Evolutionary conservation across 2,329 filamentous ascomycete species (phyloP).

Genomic region (Ascochyta pisi): DNA sequence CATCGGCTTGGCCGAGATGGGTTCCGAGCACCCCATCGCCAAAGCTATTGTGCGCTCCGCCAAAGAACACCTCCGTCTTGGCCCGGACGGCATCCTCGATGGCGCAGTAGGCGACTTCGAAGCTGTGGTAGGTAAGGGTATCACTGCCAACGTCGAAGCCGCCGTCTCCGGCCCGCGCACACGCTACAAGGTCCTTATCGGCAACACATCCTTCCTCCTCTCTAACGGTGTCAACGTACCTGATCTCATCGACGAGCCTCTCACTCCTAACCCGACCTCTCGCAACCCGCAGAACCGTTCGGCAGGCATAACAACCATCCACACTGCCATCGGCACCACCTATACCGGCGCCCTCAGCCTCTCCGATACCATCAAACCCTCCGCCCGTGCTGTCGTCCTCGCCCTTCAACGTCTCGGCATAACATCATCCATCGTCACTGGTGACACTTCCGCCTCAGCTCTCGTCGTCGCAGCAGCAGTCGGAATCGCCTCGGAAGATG

Average conservation of each 20-base stretch:
- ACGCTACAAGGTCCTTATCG: slow-evolving; percentile 81
- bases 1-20: slow-evolving; percentile 92
- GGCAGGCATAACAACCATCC: slow-evolving; percentile 85
- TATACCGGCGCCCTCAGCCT: slow-evolving; percentile 86
- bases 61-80: slow-evolving; percentile 76
- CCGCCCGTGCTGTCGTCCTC: slow-evolving; percentile 78
- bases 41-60: slow-evolving; percentile 81
- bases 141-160: slow-evolving; percentile 82
- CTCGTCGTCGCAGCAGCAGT: slow-evolving; percentile 82
- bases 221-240: slow-evolving; percentile 74
- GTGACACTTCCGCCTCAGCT: slow-evolving; percentile 86
- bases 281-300: slow-evolving; percentile 51
- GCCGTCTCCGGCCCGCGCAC: slow-evolving; percentile 69
- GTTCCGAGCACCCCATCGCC: slow-evolving; percentile 95
- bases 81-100: slow-evolving; percentile 75
- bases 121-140: slow-evolving; percentile 81
- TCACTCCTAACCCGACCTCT: slow-evolving; percentile 41
- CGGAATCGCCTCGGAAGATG: slow-evolving; percentile 76
- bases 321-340: slow-evolving; percentile 81
- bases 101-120: slow-evolving; percentile 87
- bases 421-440: slow-evolving; percentile 89
- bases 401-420: slow-evolving; percentile 86
- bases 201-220: slow-evolving; percentile 79
- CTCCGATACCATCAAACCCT: slow-evolving; percentile 89
- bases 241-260: slow-evolving; percentile 60